Evolutionary conservation across 2,329 filamentous ascomycete species (phyloP), one percentile per base, ranked within the genome.

Genomic region (Emydomyces testavorans): DNA sequence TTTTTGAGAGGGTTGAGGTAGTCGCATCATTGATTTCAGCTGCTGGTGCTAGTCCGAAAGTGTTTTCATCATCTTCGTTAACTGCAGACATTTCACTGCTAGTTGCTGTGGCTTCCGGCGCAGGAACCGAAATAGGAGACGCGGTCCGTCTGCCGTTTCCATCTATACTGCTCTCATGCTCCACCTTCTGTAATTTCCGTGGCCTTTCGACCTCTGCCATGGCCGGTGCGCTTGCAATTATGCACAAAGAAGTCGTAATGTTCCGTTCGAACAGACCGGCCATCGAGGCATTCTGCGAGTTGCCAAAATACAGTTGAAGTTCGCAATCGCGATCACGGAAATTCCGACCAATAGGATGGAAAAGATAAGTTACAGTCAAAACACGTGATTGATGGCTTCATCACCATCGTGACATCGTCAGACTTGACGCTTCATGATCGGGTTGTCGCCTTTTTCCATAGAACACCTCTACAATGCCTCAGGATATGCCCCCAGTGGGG

Each of bases 401-500:
- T 37, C 34, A 38, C 16, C 34, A 31, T 31, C 23, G 21, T 35
- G 6, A n/a, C n/a, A 36, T 20, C 16, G 4, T 18, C 34, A 47
- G 36, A 21, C 26, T 40, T 23, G 28, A 8, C 26, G 10, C 26
- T 42, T 37, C 31, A 36, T 15, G 21, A 36, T 43, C 16, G 29
- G 29, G 13, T 11, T 23, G 29, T 37, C 23, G 21, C 29, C 28
- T 36, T 38, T 28, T 6, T 8, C 20, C 18, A 42, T 26, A 20
- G 10, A 28, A 8, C 18, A 50, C 53, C 56, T 52, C 53, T 61
- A 81, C 56, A 64, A 95, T 96, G 90, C 82, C 85, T 74, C 89
- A 96, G 78, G 92, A 98, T 76, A 86, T 98, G 80, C 92, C 92
- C 74, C 92, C 92, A 60, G 68, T 71, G 64, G 92, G 90, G 74